phyloP scores from a whole-genome alignment of 345 rosid species.

The Rhizophora apiculata region DNA sequence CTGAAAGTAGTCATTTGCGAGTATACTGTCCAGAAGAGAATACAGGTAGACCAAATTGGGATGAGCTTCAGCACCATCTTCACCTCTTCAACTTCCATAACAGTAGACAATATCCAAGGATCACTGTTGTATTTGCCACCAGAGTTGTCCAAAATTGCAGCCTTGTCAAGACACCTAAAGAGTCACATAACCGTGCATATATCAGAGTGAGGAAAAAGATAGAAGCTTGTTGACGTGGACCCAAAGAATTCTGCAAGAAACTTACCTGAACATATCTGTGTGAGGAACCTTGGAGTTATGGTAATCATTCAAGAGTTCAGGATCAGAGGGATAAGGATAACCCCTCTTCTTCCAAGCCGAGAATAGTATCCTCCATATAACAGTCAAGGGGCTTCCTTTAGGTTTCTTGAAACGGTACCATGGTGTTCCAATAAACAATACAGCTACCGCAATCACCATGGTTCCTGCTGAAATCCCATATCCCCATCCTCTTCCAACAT shows the following conservation, averaged over 20 bases:
- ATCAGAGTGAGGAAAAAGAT: no score
- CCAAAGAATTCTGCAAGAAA: neutral
- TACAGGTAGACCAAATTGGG: slow-evolving; percentile 90
- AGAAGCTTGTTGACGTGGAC: no score
- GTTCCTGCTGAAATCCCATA: slow-evolving; percentile 86
- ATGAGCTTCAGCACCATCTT: slow-evolving; percentile 67
- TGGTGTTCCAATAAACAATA: slow-evolving; percentile 56
- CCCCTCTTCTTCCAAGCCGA: slow-evolving; percentile 78
- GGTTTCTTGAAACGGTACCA: slow-evolving; percentile 73
- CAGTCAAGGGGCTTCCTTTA: slow-evolving; percentile 80
- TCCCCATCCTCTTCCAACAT: slow-evolving; percentile 91
- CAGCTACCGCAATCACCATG: slow-evolving; percentile 58
- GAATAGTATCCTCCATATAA: slow-evolving; percentile 67
- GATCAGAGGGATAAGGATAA: slow-evolving; percentile 49
- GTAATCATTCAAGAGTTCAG: slow-evolving; percentile 53
- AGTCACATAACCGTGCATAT: no score
- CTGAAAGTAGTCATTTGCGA: slow-evolving; percentile 96
- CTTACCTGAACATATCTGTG: slow-evolving; percentile 55
- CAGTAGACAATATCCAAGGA: slow-evolving; percentile 63
- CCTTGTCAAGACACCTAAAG: slow-evolving; percentile 74
- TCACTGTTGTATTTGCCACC: slow-evolving; percentile 32
- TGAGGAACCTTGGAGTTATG: slow-evolving; percentile 54
- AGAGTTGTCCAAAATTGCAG: slow-evolving; percentile 45
- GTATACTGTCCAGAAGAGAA: slow-evolving; percentile 89
- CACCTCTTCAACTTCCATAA: slow-evolving; percentile 82